Evolutionary conservation across 306 rosid genomes (phyloP).

Genomic region (Pachyrhizus erosus): DNA sequence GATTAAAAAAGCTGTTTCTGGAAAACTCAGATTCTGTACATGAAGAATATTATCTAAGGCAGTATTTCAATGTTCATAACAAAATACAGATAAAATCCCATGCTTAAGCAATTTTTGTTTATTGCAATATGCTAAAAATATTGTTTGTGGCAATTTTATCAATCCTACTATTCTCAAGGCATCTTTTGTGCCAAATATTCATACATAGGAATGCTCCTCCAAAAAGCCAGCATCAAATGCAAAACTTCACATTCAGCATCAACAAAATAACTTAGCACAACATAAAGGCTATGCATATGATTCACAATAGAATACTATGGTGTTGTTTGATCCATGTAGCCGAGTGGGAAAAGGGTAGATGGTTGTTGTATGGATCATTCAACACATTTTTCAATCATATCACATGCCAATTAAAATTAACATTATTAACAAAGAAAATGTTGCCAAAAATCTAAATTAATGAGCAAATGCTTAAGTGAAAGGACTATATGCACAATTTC

Average conservation of each 20-base stretch:
- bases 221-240: background rate
- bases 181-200: background rate
- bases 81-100: background rate
- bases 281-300: background rate
- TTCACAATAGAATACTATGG: background rate
- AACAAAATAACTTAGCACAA: background rate
- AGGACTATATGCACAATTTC: background rate
- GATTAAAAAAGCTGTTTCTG: background rate
- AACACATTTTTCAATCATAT: background rate
- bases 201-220: background rate
- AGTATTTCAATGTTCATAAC: background rate
- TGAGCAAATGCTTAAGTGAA: background rate
- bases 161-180: background rate
- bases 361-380: background rate
- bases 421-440: background rate
- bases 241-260: background rate
- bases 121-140: background rate
- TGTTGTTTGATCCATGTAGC: background rate
- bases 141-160: background rate
- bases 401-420: background rate
- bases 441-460: background rate
- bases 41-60: background rate
- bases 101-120: background rate
- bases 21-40: background rate
- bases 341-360: background rate